A percentile compares a stretch with the other conserved stretches of the same genome.
Evolutionary conservation across 1,284 basidiomycete genomes (phyloP).

Genomic region (Polyporus tsugae): DNA sequence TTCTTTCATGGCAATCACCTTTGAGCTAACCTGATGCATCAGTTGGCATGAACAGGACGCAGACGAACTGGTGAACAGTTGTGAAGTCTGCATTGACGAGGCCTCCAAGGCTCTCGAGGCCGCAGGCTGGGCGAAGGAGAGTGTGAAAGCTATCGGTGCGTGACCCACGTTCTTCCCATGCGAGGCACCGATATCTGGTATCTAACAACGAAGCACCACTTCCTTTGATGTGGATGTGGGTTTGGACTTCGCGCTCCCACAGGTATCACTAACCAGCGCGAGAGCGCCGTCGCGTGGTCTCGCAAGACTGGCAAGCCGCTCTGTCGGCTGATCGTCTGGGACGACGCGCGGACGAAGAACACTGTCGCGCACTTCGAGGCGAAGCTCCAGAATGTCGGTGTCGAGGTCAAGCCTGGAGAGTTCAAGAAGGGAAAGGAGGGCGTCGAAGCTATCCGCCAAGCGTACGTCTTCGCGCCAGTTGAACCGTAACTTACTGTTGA

Average conservation of each 20-base stretch:
- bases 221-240: constrained; percentile 5
- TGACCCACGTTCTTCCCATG: constrained; percentile 23
- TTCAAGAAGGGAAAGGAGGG: constrained; percentile 79
- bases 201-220: neutral
- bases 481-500: neutral
- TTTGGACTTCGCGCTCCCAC: constrained; percentile 11
- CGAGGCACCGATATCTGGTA: neutral
- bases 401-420: constrained; percentile 74
- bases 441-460: constrained; percentile 67
- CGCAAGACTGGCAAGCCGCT: constrained; percentile 88
- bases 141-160: constrained; percentile 92
- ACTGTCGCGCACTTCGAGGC: constrained; percentile 83
- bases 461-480: constrained; percentile 55
- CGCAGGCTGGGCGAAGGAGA: constrained; percentile 77
- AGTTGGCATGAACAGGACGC: constrained; percentile 98
- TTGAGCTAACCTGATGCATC: constrained; percentile 12
- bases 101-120: constrained; percentile 80
- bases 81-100: constrained; percentile 81
- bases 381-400: constrained; percentile 77
- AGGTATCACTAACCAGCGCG: constrained; percentile 98
- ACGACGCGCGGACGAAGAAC: constrained; percentile 90
- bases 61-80: constrained; percentile 82
- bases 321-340: constrained; percentile 95
- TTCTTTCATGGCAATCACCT: constrained; percentile 16
- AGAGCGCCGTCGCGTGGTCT: constrained; percentile 97